phyloP scores from a whole-genome alignment of 129 eudicot species.

The Flaveria linearis region DNA sequence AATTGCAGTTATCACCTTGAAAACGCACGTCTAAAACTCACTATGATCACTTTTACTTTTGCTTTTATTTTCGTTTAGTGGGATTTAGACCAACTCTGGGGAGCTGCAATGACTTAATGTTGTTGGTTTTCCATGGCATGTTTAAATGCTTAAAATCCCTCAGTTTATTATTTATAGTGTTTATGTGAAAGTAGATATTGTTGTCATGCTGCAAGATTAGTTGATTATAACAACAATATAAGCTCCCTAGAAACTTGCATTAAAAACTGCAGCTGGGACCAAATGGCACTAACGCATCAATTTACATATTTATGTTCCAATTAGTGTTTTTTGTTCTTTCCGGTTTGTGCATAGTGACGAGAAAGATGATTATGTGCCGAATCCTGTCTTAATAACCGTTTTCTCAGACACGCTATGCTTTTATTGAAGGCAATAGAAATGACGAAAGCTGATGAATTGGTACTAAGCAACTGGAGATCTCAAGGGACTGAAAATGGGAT shows the following conservation, averaged over 20 bases:
- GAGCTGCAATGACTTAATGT: neutral
- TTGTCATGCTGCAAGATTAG: neutral
- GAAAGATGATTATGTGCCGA: neutral
- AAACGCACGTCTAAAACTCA: neutral
- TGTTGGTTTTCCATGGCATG: neutral
- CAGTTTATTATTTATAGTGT: neutral
- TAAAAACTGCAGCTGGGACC: neutral
- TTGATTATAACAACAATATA: neutral
- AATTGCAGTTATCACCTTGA: neutral
- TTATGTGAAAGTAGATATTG: neutral
- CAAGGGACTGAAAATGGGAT: constrained; percentile 53
- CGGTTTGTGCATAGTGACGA: neutral
- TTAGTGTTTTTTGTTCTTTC: constrained; percentile 5
- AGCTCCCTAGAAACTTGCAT: neutral
- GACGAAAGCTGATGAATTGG: constrained; percentile 62
- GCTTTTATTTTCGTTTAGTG: neutral
- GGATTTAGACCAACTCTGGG: neutral
- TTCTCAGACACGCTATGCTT: constrained; percentile 15
- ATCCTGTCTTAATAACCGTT: neutral
- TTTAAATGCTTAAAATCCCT: neutral
- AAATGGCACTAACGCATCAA: neutral
- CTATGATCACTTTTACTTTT: neutral
- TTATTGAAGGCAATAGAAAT: constrained; percentile 57
- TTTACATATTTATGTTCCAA: neutral
- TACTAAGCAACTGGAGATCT: constrained; percentile 73